Conservation (phyloP, 208 protist species). For the Leishmania martiniquensis region DNA sequence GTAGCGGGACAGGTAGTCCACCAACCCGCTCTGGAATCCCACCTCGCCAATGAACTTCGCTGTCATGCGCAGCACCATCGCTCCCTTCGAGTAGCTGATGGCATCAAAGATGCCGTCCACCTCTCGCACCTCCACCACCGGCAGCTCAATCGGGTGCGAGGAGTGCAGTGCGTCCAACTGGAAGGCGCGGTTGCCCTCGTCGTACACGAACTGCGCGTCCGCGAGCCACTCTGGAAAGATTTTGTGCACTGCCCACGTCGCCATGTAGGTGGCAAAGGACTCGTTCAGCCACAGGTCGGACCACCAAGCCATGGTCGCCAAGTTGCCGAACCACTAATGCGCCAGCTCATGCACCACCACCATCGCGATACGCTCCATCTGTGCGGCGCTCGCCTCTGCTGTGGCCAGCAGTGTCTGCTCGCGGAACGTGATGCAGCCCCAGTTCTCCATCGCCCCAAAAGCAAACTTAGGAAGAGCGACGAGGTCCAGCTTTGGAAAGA, state of each 20-base stretch:
- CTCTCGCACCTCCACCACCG: constrained; percentile 81
- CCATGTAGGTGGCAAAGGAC: constrained; percentile 94
- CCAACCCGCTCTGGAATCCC: constrained; percentile 78
- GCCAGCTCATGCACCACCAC: constrained; percentile 95
- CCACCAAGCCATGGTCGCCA: constrained; percentile 99
- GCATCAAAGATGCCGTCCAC: constrained; percentile 95
- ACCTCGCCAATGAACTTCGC: constrained; percentile 81
- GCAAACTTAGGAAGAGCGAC: constrained; percentile 95
- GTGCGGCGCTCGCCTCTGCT: constrained; percentile 41
- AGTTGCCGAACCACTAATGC: constrained; percentile 98
- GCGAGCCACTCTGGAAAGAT: constrained; percentile 86
- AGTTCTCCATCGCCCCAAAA: constrained; percentile 98
- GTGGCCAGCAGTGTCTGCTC: constrained; percentile 83
- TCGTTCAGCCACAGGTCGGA: constrained; percentile 98
- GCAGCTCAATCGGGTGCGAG: constrained; percentile 94
- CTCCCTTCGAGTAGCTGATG: constrained; percentile 92
- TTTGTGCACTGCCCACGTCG: constrained; percentile 72
- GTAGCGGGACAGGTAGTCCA: constrained; percentile 81
- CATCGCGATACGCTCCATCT: constrained; percentile 66
- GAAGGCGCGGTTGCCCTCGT: constrained; percentile 70
- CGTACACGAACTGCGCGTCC: constrained; percentile 75
- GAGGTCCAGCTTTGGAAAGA: constrained; percentile 96
- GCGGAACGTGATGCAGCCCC: constrained; percentile 96
- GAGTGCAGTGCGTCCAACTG: constrained; percentile 78
- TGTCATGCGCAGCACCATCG: constrained; percentile 88